A percentile compares a stretch with the other conserved stretches of the same genome.
Conservation (phyloP, 1,284 basidiomycete species). For the Anthracocystis setariae region DNA sequence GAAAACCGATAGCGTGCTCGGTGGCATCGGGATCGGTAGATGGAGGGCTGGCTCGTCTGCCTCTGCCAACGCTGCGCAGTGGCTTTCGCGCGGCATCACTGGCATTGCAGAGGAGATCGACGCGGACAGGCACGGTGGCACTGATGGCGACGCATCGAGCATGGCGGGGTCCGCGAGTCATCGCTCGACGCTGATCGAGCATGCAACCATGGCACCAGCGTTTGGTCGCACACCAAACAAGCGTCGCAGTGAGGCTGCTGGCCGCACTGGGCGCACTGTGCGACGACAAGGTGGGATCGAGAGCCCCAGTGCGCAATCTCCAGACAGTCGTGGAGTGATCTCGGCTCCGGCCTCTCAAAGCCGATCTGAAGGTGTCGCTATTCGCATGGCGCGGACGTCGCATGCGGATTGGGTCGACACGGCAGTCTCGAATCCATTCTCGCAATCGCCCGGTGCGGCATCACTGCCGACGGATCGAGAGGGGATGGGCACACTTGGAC, state of each 20-base stretch:
- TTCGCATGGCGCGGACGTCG: conserved; percentile 17
- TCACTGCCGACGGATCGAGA: conserved; percentile 35
- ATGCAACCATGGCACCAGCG: conserved; percentile 40
- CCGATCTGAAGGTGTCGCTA: conserved; percentile 38
- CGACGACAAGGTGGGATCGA: conserved; percentile 17
- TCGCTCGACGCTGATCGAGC: conserved; percentile 40
- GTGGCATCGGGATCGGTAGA: conserved; percentile 8
- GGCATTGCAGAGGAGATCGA: conserved; percentile 30
- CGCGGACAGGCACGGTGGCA: conserved; percentile 8
- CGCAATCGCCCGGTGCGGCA: conserved; percentile 47
- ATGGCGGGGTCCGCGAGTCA: conserved; percentile 34
- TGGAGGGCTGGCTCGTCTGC: conserved; percentile 35
- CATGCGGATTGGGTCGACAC: conserved; percentile 32
- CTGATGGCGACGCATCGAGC: conserved; percentile 28
- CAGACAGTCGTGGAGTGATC: conserved; percentile 19
- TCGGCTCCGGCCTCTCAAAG: conserved; percentile 46
- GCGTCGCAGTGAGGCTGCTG: conserved; percentile 18
- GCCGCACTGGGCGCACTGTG: conserved; percentile 13
- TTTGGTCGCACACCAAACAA: conserved; percentile 41
- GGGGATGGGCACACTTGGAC: conserved; percentile 21
- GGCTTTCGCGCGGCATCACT: conserved; percentile 33
- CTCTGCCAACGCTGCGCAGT: conserved; percentile 22
- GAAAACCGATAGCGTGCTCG: conserved; percentile 13
- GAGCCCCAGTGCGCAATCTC: conserved; percentile 11
- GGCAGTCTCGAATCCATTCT: conserved; percentile 45